Evolutionary conservation across 257 asterid species (phyloP).

Genomic region (Jacaranda copaia): DNA sequence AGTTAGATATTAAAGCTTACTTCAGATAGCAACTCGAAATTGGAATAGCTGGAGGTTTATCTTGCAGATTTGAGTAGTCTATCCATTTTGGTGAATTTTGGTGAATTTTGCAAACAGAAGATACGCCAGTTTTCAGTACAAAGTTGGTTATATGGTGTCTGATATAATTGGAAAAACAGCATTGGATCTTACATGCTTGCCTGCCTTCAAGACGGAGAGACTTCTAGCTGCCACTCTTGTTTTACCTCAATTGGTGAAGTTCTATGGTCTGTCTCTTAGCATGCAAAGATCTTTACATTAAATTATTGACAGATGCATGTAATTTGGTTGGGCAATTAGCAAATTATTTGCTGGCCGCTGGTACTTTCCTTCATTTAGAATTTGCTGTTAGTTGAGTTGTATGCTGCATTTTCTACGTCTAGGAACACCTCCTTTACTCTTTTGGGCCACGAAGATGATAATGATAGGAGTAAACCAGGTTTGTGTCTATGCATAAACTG

Average conservation of each 20-base stretch:
- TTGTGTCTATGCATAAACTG: constrained; percentile 2
- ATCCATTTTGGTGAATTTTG: constrained; percentile 25
- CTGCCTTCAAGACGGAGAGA: constrained; percentile 14
- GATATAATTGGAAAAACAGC: constrained; percentile 1
- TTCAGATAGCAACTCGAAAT: not conserved
- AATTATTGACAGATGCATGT: constrained; percentile 23
- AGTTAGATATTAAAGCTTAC: constrained; percentile 11
- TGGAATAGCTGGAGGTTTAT: constrained; percentile 5
- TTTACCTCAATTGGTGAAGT: constrained; percentile 27
- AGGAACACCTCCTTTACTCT: constrained; percentile 21
- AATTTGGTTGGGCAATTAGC: constrained; percentile 12
- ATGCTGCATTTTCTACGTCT: constrained; percentile 9
- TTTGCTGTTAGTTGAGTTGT: not conserved
- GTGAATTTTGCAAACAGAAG: constrained; percentile 26
- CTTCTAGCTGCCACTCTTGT: constrained; percentile 21
- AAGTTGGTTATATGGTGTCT: constrained; percentile 22
- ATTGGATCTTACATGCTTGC: constrained; percentile 24
- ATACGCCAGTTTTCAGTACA: constrained; percentile 17
- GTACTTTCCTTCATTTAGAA: not conserved
- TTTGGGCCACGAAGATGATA: constrained; percentile 29
- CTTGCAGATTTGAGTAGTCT: constrained; percentile 14
- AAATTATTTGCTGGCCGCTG: not conserved
- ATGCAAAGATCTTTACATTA: constrained; percentile 12
- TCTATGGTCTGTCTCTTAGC: constrained; percentile 25
- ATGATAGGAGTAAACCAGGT: constrained; percentile 9